phyloP scores from a whole-genome alignment of 352 stramenopile genomes.

The Phytophthora pseudosyringae region DNA sequence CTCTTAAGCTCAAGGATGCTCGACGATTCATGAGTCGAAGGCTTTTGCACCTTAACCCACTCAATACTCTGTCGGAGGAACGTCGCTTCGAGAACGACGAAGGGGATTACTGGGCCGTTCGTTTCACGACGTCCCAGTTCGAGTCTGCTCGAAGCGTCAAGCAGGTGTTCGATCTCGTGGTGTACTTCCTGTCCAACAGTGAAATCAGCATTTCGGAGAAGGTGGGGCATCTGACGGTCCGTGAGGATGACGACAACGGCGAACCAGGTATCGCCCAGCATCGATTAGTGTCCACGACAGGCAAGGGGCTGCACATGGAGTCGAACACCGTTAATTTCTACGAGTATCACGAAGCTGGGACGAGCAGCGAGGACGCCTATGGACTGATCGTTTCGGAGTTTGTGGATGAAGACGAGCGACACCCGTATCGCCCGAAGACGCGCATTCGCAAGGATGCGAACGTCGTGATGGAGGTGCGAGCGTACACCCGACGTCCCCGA shows the following conservation, averaged over 20 bases:
- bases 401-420: constrained; percentile 41
- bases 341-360: constrained; percentile 18
- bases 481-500: constrained; percentile 14
- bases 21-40: constrained; percentile 25
- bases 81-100: constrained; percentile 35
- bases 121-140: constrained; percentile 40
- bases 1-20: constrained; percentile 27
- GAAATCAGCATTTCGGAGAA: constrained; percentile 51
- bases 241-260: constrained; percentile 40
- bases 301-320: constrained; percentile 39
- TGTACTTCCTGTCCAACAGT: constrained; percentile 42
- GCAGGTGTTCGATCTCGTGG: constrained; percentile 44
- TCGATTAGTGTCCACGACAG: constrained; percentile 30
- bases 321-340: constrained; percentile 43
- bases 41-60: constrained; percentile 28
- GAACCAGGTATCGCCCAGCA: constrained; percentile 37
- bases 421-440: constrained; percentile 35
- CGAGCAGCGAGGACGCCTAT: constrained; percentile 13
- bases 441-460: constrained; percentile 43
- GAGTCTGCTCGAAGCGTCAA: constrained; percentile 31
- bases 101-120: constrained; percentile 36
- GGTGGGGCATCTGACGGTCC: constrained; percentile 41
- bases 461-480: constrained; percentile 36
- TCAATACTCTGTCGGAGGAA: constrained; percentile 38
- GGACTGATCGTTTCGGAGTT: constrained; percentile 44